Base-by-base conservation (phyloP, 129 eudicot genomes). In the Centrapalus pauciflorus region DNA sequence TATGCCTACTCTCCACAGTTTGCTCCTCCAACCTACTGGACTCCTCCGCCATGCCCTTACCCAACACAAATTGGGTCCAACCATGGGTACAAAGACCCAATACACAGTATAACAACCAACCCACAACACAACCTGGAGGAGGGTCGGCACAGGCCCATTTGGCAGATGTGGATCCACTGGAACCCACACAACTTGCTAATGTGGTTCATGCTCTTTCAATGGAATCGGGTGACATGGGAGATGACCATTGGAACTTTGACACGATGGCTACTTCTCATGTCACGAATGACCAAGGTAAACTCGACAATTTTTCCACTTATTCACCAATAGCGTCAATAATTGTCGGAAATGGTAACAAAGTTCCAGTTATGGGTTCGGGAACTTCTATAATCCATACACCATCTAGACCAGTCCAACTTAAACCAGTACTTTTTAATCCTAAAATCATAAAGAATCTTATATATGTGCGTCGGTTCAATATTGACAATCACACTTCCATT, bases 341-440 rank as follows among this genome's bases (percentile, higher is more conserved):
- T 38, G 21, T 61, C 0, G 12, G 34, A 0, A 61, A 61, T 61
- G 67, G 51, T 11, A 37, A 61, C 33, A 10, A 23, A 37, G 13
- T 61, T 37, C 51, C 32, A 35, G 52, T 61, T 61, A 3, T 37
- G 51, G 67, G 67, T 38, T 61, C 26, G 14, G 64, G 45, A 58
- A 16, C 41, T 2, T 37, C 67, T 19, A 34, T 3, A 9, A 8
- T 60, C 0, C 8, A 9, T 19, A 16, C 49, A 33, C 3, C 66
- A 10, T 16, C 49, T 21, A 60, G 4, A 34, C 66, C 49, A 16
- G 3, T 60, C 7, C 30, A 60, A 48, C 30, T 60, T 3, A 60
- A 60, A 11, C 1, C 45, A 2, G 45, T 30, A 4, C 14, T 58
- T 10, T 58, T 30, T 58, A 58, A 58, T 58, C 64, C 27, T 1